Evolutionary conservation across 2,329 filamentous ascomycete genomes (phyloP).

Genomic region (Fusarium paranaense): DNA sequence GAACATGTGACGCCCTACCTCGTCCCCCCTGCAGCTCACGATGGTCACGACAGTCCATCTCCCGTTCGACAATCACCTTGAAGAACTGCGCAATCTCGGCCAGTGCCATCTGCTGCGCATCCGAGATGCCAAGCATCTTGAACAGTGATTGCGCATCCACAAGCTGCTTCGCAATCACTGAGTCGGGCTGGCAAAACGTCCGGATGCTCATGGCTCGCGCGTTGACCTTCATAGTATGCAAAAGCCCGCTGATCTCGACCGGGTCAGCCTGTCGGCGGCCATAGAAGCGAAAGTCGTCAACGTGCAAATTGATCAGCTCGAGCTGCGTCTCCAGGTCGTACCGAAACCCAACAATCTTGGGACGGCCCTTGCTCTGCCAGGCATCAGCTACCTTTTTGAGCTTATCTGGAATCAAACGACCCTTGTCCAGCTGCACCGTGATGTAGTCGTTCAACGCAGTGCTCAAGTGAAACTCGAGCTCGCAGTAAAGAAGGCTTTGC

Average conservation of each 20-base stretch:
- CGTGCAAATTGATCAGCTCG: constrained; percentile 63
- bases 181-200: constrained; percentile 69
- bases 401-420: constrained; percentile 64
- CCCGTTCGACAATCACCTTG: constrained; percentile 62
- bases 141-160: constrained; percentile 64
- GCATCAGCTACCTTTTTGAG: constrained; percentile 63
- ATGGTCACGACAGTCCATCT: constrained; percentile 47
- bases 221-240: constrained; percentile 65
- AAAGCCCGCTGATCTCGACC: constrained; percentile 58
- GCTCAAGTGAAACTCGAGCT: constrained; percentile 67
- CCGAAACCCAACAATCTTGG: constrained; percentile 67
- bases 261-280: constrained; percentile 58
- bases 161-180: constrained; percentile 68
- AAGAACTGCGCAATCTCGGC: constrained; percentile 66
- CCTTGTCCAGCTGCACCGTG: constrained; percentile 63
- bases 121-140: constrained; percentile 59
- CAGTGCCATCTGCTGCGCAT: constrained; percentile 58
- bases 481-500: constrained; percentile 69
- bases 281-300: constrained; percentile 66
- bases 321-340: constrained; percentile 71
- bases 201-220: constrained; percentile 64
- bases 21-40: constrained; percentile 35
- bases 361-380: constrained; percentile 65
- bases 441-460: constrained; percentile 65
- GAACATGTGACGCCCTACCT: constrained; percentile 10